phyloP scores from a whole-genome alignment of 805 yeast species.

The Groenewaldozyma tartarivorans region DNA sequence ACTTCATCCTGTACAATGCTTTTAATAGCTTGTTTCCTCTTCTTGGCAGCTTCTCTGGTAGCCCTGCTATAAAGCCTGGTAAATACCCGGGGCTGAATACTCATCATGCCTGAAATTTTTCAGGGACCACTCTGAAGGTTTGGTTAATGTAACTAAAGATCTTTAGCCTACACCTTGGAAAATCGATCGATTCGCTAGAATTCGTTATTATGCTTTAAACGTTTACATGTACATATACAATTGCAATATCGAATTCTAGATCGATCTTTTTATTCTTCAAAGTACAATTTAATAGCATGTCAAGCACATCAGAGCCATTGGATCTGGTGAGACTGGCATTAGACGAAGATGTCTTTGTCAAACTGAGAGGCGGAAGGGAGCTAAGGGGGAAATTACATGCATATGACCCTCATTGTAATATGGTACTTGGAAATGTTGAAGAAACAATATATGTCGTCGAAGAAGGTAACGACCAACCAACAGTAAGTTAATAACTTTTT shows the following conservation, averaged over 20 bases:
- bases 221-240: no score
- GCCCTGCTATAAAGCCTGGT: not conserved
- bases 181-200: no score
- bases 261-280: no score
- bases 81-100: not conserved
- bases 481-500: constrained; percentile 21
- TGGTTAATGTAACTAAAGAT: no score
- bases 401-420: constrained; percentile 92
- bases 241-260: no score
- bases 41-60: not conserved
- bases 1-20: not conserved
- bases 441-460: constrained; percentile 66
- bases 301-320: constrained; percentile 73
- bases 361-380: constrained; percentile 90
- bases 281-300: no score
- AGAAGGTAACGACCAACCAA: constrained; percentile 37
- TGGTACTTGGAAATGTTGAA: constrained; percentile 85
- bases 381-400: constrained; percentile 84
- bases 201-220: no score
- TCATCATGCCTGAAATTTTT: no score
- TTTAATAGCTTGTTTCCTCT: not conserved
- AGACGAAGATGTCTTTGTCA: constrained; percentile 80
- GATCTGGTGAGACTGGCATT: constrained; percentile 77
- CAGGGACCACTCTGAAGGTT: no score
- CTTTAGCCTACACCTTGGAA: no score